phyloP scores from a whole-genome alignment of 176 grass and related monocot genomes.

The Miscanthus lutarioriparius region DNA sequence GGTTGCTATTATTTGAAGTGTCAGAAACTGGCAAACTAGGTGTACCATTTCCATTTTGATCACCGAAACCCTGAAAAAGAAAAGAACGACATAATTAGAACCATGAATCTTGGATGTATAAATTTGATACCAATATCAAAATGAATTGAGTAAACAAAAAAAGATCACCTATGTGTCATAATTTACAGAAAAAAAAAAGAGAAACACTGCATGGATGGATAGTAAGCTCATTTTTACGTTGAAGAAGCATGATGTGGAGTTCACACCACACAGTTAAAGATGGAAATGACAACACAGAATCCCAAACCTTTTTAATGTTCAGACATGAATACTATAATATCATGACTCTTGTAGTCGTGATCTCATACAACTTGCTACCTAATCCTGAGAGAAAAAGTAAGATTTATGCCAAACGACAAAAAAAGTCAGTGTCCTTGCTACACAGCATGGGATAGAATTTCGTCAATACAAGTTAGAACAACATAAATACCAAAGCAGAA shows the following conservation, averaged over 20 bases:
- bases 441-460: slow-evolving; percentile 23
- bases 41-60: slow-evolving; percentile 41
- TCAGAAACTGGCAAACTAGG: slow-evolving; percentile 34
- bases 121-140: slow-evolving; percentile 22
- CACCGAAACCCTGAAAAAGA: slow-evolving; percentile 40
- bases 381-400: slow-evolving; percentile 51
- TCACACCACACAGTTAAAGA: slow-evolving; percentile 33
- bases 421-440: slow-evolving; percentile 34
- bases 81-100: slow-evolving; percentile 21
- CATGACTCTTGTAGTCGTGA: slow-evolving; percentile 56
- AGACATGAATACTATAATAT: slow-evolving; percentile 50
- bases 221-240: slow-evolving; percentile 13
- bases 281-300: slow-evolving; percentile 26
- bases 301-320: slow-evolving; percentile 43
- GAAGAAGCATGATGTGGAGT: slow-evolving; percentile 2
- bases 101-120: neutral
- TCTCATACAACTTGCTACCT: slow-evolving; percentile 56
- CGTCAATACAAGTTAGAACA: slow-evolving; percentile 1
- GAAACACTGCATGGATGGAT: neutral
- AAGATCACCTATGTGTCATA: slow-evolving; percentile 10
- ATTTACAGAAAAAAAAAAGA: neutral
- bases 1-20: slow-evolving; percentile 39
- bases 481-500: neutral
- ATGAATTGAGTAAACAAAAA: slow-evolving; percentile 4
- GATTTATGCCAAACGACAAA: slow-evolving; percentile 30